These are phyloP conservation scores for Saturnispora hagleri DNA, from an alignment of 805 yeast species.

Conservation along the genomic window DNA sequence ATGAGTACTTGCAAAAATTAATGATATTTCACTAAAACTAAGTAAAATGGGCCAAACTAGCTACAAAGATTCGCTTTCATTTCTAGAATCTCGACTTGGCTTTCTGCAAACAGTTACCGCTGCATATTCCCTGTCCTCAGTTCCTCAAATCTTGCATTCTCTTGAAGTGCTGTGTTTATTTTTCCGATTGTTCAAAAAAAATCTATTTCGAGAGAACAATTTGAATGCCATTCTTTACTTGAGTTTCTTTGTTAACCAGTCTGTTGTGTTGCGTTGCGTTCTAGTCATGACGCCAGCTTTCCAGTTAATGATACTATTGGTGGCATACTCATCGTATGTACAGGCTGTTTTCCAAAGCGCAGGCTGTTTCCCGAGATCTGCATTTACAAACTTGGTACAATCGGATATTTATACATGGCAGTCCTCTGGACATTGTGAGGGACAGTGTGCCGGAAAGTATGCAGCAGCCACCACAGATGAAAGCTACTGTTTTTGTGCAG, in stretches of 20 bases:
- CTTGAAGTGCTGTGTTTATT: background rate
- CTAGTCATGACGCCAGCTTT: background rate
- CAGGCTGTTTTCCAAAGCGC: constrained; percentile 12
- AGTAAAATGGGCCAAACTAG: background rate
- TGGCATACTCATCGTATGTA: background rate
- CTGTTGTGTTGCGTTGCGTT: background rate
- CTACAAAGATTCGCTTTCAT: too few relatives aligned
- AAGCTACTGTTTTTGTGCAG: constrained; percentile 59
- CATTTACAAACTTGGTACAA: constrained; percentile 26
- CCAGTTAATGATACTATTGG: background rate
- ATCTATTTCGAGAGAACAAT: background rate
- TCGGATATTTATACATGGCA: constrained; percentile 48
- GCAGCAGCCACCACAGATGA: constrained; percentile 44
- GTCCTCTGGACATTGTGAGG: constrained; percentile 51
- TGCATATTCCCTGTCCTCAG: background rate
- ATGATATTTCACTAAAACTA: background rate
- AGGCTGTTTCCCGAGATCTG: constrained; percentile 24
- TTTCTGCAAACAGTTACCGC: background rate
- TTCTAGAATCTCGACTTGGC: background rate
- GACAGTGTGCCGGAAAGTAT: constrained; percentile 34
- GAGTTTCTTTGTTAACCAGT: background rate
- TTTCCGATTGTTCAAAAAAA: background rate
- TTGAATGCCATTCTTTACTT: background rate
- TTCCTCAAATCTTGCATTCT: background rate
- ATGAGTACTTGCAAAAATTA: background rate